phyloP scores from a whole-genome alignment of 2,329 filamentous ascomycete genomes.

The Xylariaceae sp. region DNA sequence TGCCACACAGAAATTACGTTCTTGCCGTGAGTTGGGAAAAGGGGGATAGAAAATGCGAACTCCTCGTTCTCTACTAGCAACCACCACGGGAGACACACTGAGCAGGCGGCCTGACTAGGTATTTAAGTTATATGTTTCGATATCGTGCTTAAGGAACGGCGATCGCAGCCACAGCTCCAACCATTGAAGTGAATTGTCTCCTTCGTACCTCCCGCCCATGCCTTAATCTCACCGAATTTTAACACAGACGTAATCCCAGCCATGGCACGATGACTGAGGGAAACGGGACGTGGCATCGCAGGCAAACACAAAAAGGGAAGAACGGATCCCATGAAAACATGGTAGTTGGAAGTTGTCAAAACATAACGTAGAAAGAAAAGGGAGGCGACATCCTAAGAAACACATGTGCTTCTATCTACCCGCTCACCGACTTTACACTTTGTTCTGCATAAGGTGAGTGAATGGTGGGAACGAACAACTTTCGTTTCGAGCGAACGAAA shows the following conservation, averaged over 20 bases:
- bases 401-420: slow-evolving; percentile 2
- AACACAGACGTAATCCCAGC: neutral
- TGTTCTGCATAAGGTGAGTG: neutral
- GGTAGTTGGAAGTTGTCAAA: neutral
- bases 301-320: slow-evolving; percentile 13
- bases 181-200: too few relatives aligned
- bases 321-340: neutral
- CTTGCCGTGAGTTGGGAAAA: neutral
- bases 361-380: neutral
- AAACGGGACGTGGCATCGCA: slow-evolving; percentile 20
- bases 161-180: too few relatives aligned
- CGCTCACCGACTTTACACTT: neutral
- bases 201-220: too few relatives aligned
- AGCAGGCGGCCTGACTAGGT: too few relatives aligned
- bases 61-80: too few relatives aligned
- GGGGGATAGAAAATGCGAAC: neutral
- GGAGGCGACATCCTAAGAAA: slow-evolving; percentile 15
- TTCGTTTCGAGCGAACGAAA: too few relatives aligned
- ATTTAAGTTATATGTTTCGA: too few relatives aligned
- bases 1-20: neutral
- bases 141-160: too few relatives aligned
- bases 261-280: neutral
- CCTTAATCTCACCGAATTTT: neutral
- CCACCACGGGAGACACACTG: too few relatives aligned
- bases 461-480: neutral